Evolutionary conservation across 2,329 filamentous ascomycete genomes (phyloP).

Genomic region (Hypoxylon sp.): DNA sequence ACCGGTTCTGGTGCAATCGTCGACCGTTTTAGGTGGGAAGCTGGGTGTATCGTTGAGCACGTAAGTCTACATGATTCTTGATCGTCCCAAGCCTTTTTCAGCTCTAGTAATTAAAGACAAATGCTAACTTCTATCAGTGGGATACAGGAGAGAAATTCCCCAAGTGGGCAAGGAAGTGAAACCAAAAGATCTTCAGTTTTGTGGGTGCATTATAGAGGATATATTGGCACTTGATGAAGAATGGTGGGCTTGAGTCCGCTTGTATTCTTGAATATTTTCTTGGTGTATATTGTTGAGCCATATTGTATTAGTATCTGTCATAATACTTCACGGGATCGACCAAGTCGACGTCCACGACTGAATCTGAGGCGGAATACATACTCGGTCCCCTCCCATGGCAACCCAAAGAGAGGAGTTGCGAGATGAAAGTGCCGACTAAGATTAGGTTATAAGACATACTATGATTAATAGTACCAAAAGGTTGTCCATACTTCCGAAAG

Average conservation of each 20-base stretch:
- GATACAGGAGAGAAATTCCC: constrained; percentile 40
- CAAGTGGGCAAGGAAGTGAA: constrained; percentile 6
- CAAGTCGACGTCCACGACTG: neutral
- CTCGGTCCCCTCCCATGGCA: neutral
- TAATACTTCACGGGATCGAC: neutral
- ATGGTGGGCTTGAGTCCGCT: neutral
- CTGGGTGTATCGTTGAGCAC: constrained; percentile 49
- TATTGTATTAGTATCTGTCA: neutral
- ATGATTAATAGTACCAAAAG: neutral
- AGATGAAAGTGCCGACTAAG: neutral
- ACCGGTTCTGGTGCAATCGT: constrained; percentile 40
- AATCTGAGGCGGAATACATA: neutral
- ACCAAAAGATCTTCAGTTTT: neutral
- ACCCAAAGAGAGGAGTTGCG: neutral
- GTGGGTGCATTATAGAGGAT: neutral
- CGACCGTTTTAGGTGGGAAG: constrained; percentile 47
- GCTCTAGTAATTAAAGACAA: neutral
- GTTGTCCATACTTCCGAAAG: neutral
- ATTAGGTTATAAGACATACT: neutral
- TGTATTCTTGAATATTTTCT: neutral
- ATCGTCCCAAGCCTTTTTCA: neutral
- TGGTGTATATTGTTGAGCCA: neutral
- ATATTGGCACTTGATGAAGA: neutral
- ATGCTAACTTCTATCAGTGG: constrained; percentile 33
- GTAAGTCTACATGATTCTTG: constrained; percentile 31